A percentile compares a stretch with the other conserved stretches of the same genome.
Conservation (phyloP, 768 basidiomycete genomes). For the Pleurotus salmoneostramineus region DNA sequence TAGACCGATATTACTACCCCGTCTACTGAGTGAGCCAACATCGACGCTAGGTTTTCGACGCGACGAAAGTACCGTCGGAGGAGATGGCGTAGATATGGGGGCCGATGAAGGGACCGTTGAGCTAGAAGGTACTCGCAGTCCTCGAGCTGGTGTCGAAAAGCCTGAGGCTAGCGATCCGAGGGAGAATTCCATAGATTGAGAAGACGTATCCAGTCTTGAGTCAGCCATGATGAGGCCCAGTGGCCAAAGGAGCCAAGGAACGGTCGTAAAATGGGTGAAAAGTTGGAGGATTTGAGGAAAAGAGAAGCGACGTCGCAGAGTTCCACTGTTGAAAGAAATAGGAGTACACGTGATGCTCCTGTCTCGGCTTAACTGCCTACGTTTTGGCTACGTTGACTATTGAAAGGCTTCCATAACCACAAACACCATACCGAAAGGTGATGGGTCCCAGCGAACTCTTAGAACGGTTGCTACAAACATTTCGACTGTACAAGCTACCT, state of each 20-base stretch:
- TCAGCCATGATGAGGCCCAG: not conserved
- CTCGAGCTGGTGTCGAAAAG: conserved; percentile 2
- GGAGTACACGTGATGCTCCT: too few species aligned
- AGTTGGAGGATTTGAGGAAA: too few species aligned
- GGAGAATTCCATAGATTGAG: not conserved
- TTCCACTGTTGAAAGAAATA: too few species aligned
- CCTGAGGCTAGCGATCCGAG: conserved; percentile 1
- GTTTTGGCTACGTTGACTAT: too few species aligned
- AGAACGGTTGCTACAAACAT: too few species aligned
- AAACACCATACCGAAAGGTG: too few species aligned
- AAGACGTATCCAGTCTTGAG: not conserved
- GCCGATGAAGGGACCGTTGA: conserved; percentile 6
- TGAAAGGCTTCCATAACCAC: too few species aligned
- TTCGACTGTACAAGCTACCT: too few species aligned
- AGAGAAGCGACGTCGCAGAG: too few species aligned
- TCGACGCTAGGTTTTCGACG: conserved; percentile 1
- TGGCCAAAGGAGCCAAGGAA: not conserved
- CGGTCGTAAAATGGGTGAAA: too few species aligned
- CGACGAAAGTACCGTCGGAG: not conserved
- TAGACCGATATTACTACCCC: not conserved
- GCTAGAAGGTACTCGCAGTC: not conserved
- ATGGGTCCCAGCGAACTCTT: too few species aligned
- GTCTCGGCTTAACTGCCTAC: too few species aligned
- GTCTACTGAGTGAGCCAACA: not conserved
- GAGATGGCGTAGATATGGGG: conserved; percentile 5